Conservation (phyloP, 352 stramenopile species). For the Phytopythium cucurbitacearum region DNA sequence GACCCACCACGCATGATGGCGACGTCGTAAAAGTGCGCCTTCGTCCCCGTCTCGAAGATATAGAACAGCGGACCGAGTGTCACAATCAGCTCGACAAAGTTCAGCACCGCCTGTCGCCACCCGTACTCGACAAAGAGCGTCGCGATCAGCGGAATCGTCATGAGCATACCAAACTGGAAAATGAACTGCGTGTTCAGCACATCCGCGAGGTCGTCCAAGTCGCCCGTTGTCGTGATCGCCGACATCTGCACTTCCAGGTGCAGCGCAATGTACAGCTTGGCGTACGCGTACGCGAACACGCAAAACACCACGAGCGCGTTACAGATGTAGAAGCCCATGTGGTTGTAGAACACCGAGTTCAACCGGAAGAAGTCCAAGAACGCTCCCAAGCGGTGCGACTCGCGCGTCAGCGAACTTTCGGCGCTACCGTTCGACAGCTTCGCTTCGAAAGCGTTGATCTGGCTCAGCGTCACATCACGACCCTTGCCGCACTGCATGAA, state of each 20-base stretch:
- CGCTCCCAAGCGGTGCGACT: slow-evolving; percentile 76
- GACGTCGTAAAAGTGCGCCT: slow-evolving; percentile 83
- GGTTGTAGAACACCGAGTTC: slow-evolving; percentile 88
- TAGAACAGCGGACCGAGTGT: slow-evolving; percentile 85
- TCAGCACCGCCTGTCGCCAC: slow-evolving; percentile 74
- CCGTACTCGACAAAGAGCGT: slow-evolving; percentile 82
- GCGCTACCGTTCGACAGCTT: slow-evolving; percentile 82
- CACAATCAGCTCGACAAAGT: slow-evolving; percentile 80
- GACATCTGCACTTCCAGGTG: slow-evolving; percentile 66
- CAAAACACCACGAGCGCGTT: slow-evolving; percentile 77
- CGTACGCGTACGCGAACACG: slow-evolving; percentile 80
- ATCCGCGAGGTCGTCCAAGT: slow-evolving; percentile 66
- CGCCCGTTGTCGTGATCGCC: slow-evolving; percentile 72
- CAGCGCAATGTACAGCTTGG: slow-evolving; percentile 84
- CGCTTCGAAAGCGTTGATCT: slow-evolving; percentile 86
- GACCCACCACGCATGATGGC: slow-evolving; percentile 84
- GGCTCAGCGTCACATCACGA: slow-evolving; percentile 83
- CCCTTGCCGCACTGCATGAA: slow-evolving; percentile 89
- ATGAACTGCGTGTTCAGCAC: slow-evolving; percentile 86
- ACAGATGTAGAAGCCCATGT: slow-evolving; percentile 89
- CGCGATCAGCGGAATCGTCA: slow-evolving; percentile 82
- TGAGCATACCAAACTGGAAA: slow-evolving; percentile 88
- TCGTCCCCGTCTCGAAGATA: slow-evolving; percentile 85
- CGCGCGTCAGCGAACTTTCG: slow-evolving; percentile 76
- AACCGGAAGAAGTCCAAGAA: slow-evolving; percentile 88